phyloP scores from a whole-genome alignment of 345 rosid species.

The Acer saccharum region DNA sequence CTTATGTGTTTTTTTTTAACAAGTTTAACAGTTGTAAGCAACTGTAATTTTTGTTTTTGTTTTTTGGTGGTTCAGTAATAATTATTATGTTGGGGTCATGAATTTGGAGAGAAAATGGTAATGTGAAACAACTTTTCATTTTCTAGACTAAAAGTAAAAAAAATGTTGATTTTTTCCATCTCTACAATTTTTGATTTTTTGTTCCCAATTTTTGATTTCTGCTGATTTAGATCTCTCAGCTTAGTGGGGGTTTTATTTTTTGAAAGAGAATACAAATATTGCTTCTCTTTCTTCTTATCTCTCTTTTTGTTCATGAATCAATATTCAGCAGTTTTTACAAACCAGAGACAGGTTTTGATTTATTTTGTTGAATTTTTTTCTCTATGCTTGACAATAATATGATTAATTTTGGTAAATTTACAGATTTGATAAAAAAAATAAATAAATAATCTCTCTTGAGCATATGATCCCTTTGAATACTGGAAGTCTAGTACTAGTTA shows the following conservation, averaged over 20 bases:
- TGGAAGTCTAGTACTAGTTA: not conserved
- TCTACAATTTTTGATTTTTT: not conserved
- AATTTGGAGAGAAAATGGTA: not conserved
- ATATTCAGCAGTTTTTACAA: not conserved
- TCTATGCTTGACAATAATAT: not conserved
- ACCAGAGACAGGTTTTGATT: not conserved
- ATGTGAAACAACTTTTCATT: not conserved
- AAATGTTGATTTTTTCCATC: not conserved
- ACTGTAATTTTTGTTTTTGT: not conserved
- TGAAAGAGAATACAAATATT: not conserved
- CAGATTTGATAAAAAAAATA: not conserved
- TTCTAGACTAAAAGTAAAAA: not conserved
- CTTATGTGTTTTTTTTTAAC: too few relatives aligned
- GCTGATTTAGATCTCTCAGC: slow-evolving; percentile 14
- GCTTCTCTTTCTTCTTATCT: not conserved
- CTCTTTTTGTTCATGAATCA: not conserved
- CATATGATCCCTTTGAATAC: not conserved
- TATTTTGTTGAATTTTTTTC: not conserved
- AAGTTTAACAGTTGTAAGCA: slow-evolving; percentile 2
- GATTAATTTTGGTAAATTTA: not conserved
- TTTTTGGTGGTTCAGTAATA: not conserved
- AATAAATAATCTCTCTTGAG: not conserved
- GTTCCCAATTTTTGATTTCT: not conserved
- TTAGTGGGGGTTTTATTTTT: not conserved
- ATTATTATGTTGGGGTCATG: not conserved